Base-by-base conservation (phyloP, 2,329 filamentous ascomycete genomes). In the Basipetospora chlamydospora region DNA sequence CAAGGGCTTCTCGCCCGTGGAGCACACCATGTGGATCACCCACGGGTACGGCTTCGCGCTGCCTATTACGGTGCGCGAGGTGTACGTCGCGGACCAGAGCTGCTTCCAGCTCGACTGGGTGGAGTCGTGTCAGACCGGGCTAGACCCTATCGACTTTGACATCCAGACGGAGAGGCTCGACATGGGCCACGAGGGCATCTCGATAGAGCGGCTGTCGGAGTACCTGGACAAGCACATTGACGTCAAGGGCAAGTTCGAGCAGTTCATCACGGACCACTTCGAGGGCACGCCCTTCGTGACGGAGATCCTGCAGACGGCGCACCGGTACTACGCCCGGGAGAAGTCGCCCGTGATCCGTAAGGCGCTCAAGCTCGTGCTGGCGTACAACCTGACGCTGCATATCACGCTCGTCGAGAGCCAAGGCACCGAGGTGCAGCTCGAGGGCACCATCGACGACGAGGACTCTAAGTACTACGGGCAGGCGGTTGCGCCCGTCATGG, bases 141-240 rank as follows among this genome's bases (percentile, higher is more conserved):
- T 80, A 47, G 75, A 81, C 41, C 81, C 83, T n/a, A 77, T 78
- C 39, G 74, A 83, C 49, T 93, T 88, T 49, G 84, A 90, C 57
- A 75, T 87, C 40, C 80, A 80, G 53, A 95, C 88, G 3, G 83
- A 88, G 56, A 84, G 78, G 53, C 73, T 95, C 34, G 88, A 90
- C 29, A 84, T 90, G 41, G 87, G 86, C 37, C 80, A 83, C 53
- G 85, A 92, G 50, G 87, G 88, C 39, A 77, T 96, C 49, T 87
- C 81, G 35, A 73, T 73, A 21, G 72, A 80, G 32, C 76, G 84
- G 44, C 66, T 96, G 28, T 85, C 83, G 3, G 85, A 94, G 52
- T 96, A 96, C 53, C 77, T 96, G 22, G 87, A 96, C 61, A 84
- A 85, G 56, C 87, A 96, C 60, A 85, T 96, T 42, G 87, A 95